phyloP scores from a whole-genome alignment of 1,284 basidiomycete species.

The Phellinidium pouzarii region DNA sequence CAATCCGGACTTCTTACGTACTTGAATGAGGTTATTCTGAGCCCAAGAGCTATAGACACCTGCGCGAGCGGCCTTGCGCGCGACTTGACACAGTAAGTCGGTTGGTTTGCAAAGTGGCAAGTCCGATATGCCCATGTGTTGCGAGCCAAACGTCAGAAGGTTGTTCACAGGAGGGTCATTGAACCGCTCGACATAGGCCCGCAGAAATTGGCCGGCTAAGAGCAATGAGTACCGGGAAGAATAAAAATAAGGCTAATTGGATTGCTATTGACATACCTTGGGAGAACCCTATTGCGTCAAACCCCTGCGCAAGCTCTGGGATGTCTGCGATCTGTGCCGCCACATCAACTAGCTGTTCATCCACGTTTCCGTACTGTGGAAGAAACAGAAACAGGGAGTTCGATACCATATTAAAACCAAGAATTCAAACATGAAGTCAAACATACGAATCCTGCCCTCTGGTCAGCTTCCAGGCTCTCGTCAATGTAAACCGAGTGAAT shows the following conservation, averaged over 20 bases:
- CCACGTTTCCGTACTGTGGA: slow-evolving; percentile 71
- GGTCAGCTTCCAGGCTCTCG: slow-evolving; percentile 61
- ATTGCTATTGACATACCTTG: slow-evolving; percentile 55
- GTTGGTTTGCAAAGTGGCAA: slow-evolving; percentile 64
- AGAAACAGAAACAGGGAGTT: neutral
- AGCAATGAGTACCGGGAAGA: slow-evolving; percentile 19
- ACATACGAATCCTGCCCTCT: slow-evolving; percentile 68
- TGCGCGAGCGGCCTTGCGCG: slow-evolving; percentile 61
- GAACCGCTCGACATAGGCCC: slow-evolving; percentile 84
- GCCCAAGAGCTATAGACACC: slow-evolving; percentile 83
- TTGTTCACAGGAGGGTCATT: slow-evolving; percentile 75
- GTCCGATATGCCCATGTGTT: slow-evolving; percentile 82
- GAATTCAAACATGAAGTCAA: too few relatives aligned
- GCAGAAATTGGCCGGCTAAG: slow-evolving; percentile 77
- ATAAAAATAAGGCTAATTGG: slow-evolving; percentile 1
- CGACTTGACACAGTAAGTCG: slow-evolving; percentile 74
- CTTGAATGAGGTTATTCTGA: slow-evolving; percentile 77
- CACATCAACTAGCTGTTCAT: slow-evolving; percentile 63
- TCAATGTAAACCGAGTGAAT: slow-evolving; percentile 78
- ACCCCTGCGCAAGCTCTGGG: slow-evolving; percentile 67
- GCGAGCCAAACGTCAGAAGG: slow-evolving; percentile 84
- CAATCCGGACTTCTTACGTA: slow-evolving; percentile 25
- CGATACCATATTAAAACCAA: neutral
- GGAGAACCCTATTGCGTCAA: slow-evolving; percentile 89
- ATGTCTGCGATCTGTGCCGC: slow-evolving; percentile 63